Conservation (phyloP, 1,284 basidiomycete genomes). For the Melampsora larici-populina region DNA sequence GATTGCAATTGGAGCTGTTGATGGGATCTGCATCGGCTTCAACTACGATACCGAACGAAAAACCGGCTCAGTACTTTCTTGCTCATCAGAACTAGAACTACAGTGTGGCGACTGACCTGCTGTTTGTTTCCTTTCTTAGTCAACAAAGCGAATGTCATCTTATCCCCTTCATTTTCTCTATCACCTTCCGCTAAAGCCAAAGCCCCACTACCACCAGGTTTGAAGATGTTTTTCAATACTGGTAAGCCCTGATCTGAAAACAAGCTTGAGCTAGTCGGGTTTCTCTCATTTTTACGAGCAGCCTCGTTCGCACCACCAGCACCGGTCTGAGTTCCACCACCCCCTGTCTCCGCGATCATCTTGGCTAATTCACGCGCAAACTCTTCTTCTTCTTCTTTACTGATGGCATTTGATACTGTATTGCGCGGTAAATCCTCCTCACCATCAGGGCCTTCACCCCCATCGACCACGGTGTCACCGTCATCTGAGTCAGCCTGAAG, state of each 20-base stretch:
- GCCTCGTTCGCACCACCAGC: constrained; percentile 44
- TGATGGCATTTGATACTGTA: constrained; percentile 50
- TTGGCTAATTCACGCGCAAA: constrained; percentile 94
- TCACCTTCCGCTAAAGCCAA: constrained; percentile 53
- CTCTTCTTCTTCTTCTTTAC: constrained; percentile 81
- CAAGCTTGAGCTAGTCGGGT: constrained; percentile 62
- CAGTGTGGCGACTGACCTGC: constrained; percentile 61
- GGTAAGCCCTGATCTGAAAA: constrained; percentile 59
- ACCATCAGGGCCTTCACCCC: constrained; percentile 33
- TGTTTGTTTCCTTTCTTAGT: constrained; percentile 92
- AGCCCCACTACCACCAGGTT: constrained; percentile 45
- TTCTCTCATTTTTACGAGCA: constrained; percentile 59
- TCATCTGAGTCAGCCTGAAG: constrained; percentile 35
- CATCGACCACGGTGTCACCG: neutral
- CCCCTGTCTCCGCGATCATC: constrained; percentile 81
- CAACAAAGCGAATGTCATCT: constrained; percentile 91
- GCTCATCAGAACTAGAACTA: neutral
- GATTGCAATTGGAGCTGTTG: constrained; percentile 77
- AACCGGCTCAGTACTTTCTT: neutral
- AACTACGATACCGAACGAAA: constrained; percentile 58
- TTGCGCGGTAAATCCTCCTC: constrained; percentile 45
- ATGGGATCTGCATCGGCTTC: constrained; percentile 78
- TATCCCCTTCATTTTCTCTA: constrained; percentile 48
- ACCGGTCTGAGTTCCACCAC: constrained; percentile 68
- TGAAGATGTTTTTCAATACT: constrained; percentile 51